phyloP scores from a whole-genome alignment of 129 eudicot species.

The Arctium lappa region DNA sequence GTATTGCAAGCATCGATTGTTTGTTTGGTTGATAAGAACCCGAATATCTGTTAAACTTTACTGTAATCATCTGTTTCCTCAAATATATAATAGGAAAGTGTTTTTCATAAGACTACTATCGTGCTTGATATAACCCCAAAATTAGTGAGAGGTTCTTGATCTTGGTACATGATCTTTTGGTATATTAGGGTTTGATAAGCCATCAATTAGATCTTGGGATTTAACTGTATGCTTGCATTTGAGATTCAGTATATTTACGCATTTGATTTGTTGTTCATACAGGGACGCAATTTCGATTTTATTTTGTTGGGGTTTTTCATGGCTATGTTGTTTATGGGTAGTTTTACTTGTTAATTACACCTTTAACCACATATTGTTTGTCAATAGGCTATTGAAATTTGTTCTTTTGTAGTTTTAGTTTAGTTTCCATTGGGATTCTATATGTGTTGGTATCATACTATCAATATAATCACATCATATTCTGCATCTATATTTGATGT shows the following conservation, averaged over 20 bases:
- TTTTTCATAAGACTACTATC: not conserved
- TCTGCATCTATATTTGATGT: not conserved
- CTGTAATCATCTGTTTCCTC: not conserved
- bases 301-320: not conserved
- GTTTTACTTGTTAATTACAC: not conserved
- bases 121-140: not conserved
- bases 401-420: not conserved
- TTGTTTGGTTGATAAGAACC: slow-evolving; percentile 6
- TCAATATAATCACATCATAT: not conserved
- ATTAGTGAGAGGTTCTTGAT: not conserved
- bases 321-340: not conserved
- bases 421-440: not conserved
- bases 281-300: not conserved
- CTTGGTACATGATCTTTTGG: not conserved
- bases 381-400: not conserved
- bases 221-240: not conserved
- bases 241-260: not conserved
- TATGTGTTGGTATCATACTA: not conserved
- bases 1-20: not conserved
- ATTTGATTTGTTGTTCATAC: not conserved
- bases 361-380: not conserved
- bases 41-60: not conserved
- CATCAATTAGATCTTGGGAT: not conserved
- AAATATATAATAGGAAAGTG: not conserved
- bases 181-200: slow-evolving; percentile 3